Base-by-base conservation (phyloP, 2,329 filamentous ascomycete species). In the Clarireedia homoeocarpa region DNA sequence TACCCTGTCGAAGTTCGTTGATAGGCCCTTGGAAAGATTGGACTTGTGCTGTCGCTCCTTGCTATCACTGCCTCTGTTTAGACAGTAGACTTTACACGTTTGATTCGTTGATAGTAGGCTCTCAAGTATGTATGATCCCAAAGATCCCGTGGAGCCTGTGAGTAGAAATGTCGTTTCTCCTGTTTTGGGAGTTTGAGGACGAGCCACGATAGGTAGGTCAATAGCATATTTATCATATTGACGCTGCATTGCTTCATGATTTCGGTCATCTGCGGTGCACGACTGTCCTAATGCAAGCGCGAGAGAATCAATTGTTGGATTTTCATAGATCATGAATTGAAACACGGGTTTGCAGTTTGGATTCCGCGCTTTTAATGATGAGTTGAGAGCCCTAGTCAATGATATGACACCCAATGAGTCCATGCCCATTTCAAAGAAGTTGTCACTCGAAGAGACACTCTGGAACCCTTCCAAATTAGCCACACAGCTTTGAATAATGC, bases 71-170 rank as follows among this genome's bases (percentile, higher is more conserved):
- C 60, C 57, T 23, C 77, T 71, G 64, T 80, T 80, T 17, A 80
- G 68, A 52, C 75, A 78, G 51, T 77, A 69, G 38, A 79, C 62
- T 57, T 73, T 74, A 39, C 66, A 65, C 5, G 77, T 70, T 5
- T n/a, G 27, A 14, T 52, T 34, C 6, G 58, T 56, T 0, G 70
- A 65, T 20, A 66, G 66, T 26, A 76, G 64, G 7, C 63, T 45
- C 50, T 75, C 65, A 4, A 79, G 67, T 40, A 79, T 66, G 59
- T 78, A 77, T 4, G 71, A 74, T 0, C 77, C 77, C 15, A 80
- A 59, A 7, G 72, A 74, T 6, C 77, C 77, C 0, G 77, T 79
- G 3, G 73, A 75, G 10, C 74, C 77, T 0, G 75, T 80, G 17
- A 79, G 60, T 14, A 75, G 57, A 7, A 70, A 48, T 5, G 38